Evolutionary conservation across 2,329 filamentous ascomycete genomes (phyloP), one percentile per base, ranked within the genome.

Genomic region (Cercospora sp.): DNA sequence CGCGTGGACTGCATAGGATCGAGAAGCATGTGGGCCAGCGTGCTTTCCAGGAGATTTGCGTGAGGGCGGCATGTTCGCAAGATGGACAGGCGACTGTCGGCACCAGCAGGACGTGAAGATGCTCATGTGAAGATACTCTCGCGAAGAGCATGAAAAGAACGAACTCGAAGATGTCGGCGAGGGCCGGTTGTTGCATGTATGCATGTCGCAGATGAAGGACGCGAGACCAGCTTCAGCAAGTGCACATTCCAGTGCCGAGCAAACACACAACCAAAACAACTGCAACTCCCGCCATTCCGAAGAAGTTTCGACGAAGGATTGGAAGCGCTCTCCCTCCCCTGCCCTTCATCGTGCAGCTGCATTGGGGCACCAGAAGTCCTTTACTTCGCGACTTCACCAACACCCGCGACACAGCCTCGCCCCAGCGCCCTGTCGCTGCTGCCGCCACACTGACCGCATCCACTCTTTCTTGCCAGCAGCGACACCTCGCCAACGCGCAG

Each of bases 231-330:
- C 30, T 48, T 60, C 31, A 60, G 58, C 26, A 33, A 39, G 33
- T 60, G 33, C 59, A 61, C 31, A 36, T 23, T 60, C 30, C 57
- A 60, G 57, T 23, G 30, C 28, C 28, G 28, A 60, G 57, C 57
- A 60, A 60, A 60, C 57, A 60, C 57, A 58, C 53, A 28, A 31
- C 23, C 31, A 48, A 61, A 61, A 42, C 31, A 61, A 61, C 28
- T 20, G 59, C 59, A 48, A 61, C 59, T 48, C 59, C 58, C 59
- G 59, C 33, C 59, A 61, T 61, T 61, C 59, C 59, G 58, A 45
- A 36, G 58, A 28, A 61, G 30, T 36, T 20, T 61, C 59, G 59
- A 61, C 39, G 31, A 42, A 36, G 31, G 16, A 61, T 42, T 61
- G 33, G 59, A 33, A 28, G 26, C 28, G 12, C 23, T 60, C 57